These are phyloP conservation scores for Pistacia integerrima DNA, from an alignment of 345 rosid species.

Conservation along the genomic window DNA sequence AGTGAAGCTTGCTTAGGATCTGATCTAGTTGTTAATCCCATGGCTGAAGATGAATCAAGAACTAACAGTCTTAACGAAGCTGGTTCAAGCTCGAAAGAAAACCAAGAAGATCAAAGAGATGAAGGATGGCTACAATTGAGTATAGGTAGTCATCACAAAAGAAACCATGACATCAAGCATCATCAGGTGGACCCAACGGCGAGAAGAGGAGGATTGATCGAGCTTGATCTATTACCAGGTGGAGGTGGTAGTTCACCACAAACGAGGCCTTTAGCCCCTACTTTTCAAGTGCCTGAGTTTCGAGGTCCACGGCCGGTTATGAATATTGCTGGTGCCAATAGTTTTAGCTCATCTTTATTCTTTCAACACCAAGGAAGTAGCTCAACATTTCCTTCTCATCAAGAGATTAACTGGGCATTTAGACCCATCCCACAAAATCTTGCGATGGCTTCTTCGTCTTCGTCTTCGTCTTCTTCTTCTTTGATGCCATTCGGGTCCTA, in stretches of 20 bases:
- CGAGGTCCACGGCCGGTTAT: conserved; percentile 30
- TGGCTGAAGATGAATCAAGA: conserved; percentile 92
- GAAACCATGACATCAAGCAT: conserved; percentile 28
- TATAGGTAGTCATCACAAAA: conserved; percentile 47
- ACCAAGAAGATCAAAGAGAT: conserved; percentile 45
- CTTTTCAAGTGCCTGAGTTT: conserved; percentile 42
- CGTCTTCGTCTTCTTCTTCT: conserved; percentile 47
- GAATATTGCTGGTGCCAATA: conserved; percentile 16
- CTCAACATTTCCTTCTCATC: conserved; percentile 46
- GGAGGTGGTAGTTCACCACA: conserved; percentile 32
- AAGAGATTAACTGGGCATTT: conserved; percentile 68
- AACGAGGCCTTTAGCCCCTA: conserved; percentile 37
- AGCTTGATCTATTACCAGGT: conserved; percentile 68
- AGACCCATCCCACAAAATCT: conserved; percentile 53
- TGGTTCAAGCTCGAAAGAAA: conserved; percentile 63
- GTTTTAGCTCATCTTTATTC: conserved; percentile 36
- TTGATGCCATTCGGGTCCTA: conserved; percentile 61
- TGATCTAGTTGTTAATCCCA: conserved; percentile 45
- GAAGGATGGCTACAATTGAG: conserved; percentile 85
- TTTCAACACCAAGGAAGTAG: conserved; percentile 52
- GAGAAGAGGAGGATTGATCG: conserved; percentile 44
- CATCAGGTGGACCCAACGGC: conserved; percentile 38
- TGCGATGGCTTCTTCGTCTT: conserved; percentile 37
- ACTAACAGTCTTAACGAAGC: conserved; percentile 56
- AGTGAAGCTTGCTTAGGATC: conserved; percentile 53